Conservation (phyloP, 2,329 filamentous ascomycete species). For the Pyrenophora teres region DNA sequence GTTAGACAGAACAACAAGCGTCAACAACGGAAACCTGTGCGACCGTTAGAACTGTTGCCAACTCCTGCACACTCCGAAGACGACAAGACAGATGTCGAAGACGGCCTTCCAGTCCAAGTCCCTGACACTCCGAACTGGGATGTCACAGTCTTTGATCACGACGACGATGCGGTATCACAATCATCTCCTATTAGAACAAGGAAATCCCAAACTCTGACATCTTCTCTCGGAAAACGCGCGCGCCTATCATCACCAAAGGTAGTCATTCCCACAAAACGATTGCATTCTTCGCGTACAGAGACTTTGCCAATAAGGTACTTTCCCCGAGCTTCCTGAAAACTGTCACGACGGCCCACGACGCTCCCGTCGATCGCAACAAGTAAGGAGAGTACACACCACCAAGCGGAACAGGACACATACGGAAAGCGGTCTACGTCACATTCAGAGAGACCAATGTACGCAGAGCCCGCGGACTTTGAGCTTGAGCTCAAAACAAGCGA, state of each 20-base stretch:
- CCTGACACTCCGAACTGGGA: slow-evolving; percentile 16
- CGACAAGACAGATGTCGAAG: slow-evolving; percentile 16
- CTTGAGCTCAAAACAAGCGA: slow-evolving; percentile 1
- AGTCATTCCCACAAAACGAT: slow-evolving; percentile 31
- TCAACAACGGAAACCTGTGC: slow-evolving; percentile 21
- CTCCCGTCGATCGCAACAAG: slow-evolving; percentile 7
- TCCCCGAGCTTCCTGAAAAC: slow-evolving; percentile 22
- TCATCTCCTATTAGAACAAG: slow-evolving; percentile 34
- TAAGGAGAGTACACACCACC: slow-evolving; percentile 6
- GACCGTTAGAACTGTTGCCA: slow-evolving; percentile 30
- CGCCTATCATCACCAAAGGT: slow-evolving; percentile 34
- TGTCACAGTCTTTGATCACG: slow-evolving; percentile 14
- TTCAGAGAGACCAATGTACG: slow-evolving; percentile 22
- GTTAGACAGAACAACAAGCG: slow-evolving; percentile 24
- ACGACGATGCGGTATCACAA: slow-evolving; percentile 25
- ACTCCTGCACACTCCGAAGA: slow-evolving; percentile 36
- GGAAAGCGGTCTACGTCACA: slow-evolving; percentile 22
- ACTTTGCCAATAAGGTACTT: slow-evolving; percentile 21
- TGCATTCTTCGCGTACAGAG: slow-evolving; percentile 22
- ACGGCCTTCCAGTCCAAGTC: neutral
- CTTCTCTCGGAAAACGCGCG: slow-evolving; percentile 30
- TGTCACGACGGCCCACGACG: slow-evolving; percentile 12
- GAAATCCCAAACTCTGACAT: slow-evolving; percentile 7
- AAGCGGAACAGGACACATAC: slow-evolving; percentile 21
- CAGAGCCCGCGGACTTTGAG: slow-evolving; percentile 6